phyloP scores from a whole-genome alignment of 2,329 filamentous ascomycete species.

The Balansia obtecta region DNA sequence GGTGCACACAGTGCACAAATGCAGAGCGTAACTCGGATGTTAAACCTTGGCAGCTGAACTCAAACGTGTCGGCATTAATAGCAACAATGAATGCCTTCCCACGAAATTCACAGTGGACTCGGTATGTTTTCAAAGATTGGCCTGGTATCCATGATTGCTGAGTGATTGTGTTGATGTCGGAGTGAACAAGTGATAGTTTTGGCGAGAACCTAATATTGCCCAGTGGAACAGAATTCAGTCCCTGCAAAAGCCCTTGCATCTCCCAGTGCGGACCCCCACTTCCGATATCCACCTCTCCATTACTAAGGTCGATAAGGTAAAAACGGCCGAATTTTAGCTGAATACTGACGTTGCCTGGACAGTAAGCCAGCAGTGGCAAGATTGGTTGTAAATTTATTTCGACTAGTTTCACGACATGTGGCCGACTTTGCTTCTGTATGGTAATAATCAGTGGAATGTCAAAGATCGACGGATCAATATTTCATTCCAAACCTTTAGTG shows the following conservation, averaged over 20 bases:
- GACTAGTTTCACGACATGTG: conserved; percentile 6
- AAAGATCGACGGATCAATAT: neutral
- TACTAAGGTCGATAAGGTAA: conserved; percentile 13
- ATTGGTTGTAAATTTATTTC: conserved; percentile 8
- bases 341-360: conserved; percentile 14
- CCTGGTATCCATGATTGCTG: conserved; percentile 10
- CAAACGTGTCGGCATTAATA: conserved; percentile 15
- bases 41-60: conserved; percentile 11
- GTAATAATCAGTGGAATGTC: neutral
- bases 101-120: conserved; percentile 13
- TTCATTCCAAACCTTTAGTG: neutral
- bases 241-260: conserved; percentile 2
- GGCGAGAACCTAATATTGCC: conserved; percentile 15
- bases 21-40: conserved; percentile 11
- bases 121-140: conserved; percentile 13
- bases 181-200: conserved; percentile 15
- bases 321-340: conserved; percentile 18
- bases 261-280: conserved; percentile 11
- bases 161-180: conserved; percentile 12
- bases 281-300: conserved; percentile 11
- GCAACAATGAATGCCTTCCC: conserved; percentile 12
- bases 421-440: conserved; percentile 1
- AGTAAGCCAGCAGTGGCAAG: conserved; percentile 11
- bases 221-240: conserved; percentile 1
- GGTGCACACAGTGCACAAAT: conserved; percentile 17